Base-by-base conservation (phyloP, 495 filamentous ascomycete genomes). In the Hyaloscypha finlandica region DNA sequence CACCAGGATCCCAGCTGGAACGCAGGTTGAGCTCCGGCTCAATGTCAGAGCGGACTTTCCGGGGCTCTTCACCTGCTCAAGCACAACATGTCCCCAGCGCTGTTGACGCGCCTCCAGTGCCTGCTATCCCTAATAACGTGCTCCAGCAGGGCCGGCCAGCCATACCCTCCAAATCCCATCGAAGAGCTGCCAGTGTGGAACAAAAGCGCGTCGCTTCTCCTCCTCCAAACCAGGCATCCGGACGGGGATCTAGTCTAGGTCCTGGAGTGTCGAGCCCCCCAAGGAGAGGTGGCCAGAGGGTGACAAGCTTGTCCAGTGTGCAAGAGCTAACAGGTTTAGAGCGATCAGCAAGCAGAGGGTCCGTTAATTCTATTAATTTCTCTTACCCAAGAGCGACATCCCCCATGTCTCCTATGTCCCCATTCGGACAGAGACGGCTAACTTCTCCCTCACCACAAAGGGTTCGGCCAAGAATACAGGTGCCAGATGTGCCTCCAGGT, bases 301-400 rank as follows among this genome's bases (percentile, higher is more conserved):
- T 39, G 12, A 57, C 69, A 56, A 66, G 60, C 54, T 54, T 74
- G 29, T 68, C 72, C 25, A 68, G 65, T 66, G 70, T 71, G 30
- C 60, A 64, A 48, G 70, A 72, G 66, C 68, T 69, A 69, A 67
- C 68, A 56, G 57, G 61, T 60, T 32, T 78, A 61, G 86, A 85
- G 20, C 78, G 87, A 63, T 81, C 90, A 12, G 81, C 78, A 20
- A 92, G 87, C 72, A 81, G 86, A 70, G 85, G 80, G 52, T 93
- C 90, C 3, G 81, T 94, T 70, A 96, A 96, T 77, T 96, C 90
- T 2, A 81, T 94, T 70, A 96, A 97, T 77, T 96, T 95, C 72
- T 97, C 93, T 8, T 92, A 93, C 48, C 93, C 93, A 60, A 73
- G 70, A 55, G 65, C 68, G 51, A 62, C 30, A 25, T 25, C 25